These are phyloP conservation scores for Phaeosphaeria sp. DNA, from an alignment of 2,329 filamentous ascomycete species.

Conservation along the genomic window DNA sequence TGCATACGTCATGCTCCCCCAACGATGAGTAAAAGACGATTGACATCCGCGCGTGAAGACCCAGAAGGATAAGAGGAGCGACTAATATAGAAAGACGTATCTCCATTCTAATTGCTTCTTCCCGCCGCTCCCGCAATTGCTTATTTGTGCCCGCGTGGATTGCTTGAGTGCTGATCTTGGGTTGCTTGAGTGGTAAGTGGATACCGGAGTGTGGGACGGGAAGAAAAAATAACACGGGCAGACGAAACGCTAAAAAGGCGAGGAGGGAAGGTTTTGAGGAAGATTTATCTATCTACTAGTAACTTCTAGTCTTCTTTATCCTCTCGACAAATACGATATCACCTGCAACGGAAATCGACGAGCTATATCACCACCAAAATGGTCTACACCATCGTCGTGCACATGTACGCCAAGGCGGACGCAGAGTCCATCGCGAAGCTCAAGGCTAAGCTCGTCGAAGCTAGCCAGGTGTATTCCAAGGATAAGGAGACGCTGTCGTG, in stretches of 20 bases:
- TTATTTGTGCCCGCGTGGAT: not conserved
- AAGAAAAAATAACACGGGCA: not conserved
- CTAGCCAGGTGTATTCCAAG: slow-evolving; percentile 73
- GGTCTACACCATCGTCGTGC: slow-evolving; percentile 74
- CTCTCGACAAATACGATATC: not conserved
- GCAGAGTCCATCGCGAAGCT: slow-evolving; percentile 69
- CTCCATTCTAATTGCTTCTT: not conserved
- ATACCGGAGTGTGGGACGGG: not conserved
- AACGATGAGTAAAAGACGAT: not conserved
- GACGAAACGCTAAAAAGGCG: not conserved
- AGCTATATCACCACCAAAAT: slow-evolving; percentile 53
- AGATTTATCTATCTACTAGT: too few relatives aligned
- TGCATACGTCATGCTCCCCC: not conserved
- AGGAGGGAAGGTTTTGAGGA: not conserved
- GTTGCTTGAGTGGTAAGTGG: not conserved
- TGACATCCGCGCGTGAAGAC: not conserved
- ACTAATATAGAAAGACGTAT: not conserved
- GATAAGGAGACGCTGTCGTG: slow-evolving; percentile 72
- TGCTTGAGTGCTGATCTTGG: not conserved
- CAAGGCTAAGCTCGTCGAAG: slow-evolving; percentile 75
- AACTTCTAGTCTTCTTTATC: not conserved
- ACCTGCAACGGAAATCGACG: too few relatives aligned
- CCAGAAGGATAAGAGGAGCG: not conserved
- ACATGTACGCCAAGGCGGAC: slow-evolving; percentile 73
- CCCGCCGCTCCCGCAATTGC: not conserved